phyloP scores from a whole-genome alignment of 768 basidiomycete genomes.

The Panus rudis region DNA sequence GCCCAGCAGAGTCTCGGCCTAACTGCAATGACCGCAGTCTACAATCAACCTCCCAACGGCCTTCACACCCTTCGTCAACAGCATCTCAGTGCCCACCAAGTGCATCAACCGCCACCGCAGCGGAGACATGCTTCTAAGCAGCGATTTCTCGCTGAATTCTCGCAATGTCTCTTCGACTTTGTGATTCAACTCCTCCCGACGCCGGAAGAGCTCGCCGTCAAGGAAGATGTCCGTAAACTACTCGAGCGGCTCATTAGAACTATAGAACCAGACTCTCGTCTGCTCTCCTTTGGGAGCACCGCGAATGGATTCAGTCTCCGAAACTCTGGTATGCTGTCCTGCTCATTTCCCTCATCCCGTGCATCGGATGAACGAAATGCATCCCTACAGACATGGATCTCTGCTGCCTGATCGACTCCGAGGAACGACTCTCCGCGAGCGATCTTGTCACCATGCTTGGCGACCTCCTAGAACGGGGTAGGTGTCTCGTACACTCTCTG shows the following conservation, averaged over 20 bases:
- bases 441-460: conserved; percentile 94
- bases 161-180: conserved; percentile 88
- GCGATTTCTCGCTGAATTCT: conserved; percentile 73
- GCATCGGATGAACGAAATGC: neutral
- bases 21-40: conserved; percentile 9
- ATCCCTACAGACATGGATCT: conserved; percentile 84
- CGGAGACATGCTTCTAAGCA: conserved; percentile 36
- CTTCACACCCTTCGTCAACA: conserved; percentile 7
- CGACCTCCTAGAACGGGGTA: conserved; percentile 88
- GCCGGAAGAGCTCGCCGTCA: conserved; percentile 83
- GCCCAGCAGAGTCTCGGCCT: too few relatives aligned
- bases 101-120: conserved; percentile 5
- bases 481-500: conserved; percentile 22
- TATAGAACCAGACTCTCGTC: conserved; percentile 84
- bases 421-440: conserved; percentile 68
- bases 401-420: conserved; percentile 90
- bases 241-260: conserved; percentile 94
- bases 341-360: conserved; percentile 4
- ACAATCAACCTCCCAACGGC: conserved; percentile 6
- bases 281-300: conserved; percentile 93
- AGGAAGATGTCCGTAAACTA: conserved; percentile 92
- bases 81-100: conserved; percentile 1
- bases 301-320: conserved; percentile 96
- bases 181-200: conserved; percentile 90
- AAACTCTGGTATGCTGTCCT: conserved; percentile 65